Conservation (phyloP, 169 alveolate genomes). For the Plasmodium sp. region DNA sequence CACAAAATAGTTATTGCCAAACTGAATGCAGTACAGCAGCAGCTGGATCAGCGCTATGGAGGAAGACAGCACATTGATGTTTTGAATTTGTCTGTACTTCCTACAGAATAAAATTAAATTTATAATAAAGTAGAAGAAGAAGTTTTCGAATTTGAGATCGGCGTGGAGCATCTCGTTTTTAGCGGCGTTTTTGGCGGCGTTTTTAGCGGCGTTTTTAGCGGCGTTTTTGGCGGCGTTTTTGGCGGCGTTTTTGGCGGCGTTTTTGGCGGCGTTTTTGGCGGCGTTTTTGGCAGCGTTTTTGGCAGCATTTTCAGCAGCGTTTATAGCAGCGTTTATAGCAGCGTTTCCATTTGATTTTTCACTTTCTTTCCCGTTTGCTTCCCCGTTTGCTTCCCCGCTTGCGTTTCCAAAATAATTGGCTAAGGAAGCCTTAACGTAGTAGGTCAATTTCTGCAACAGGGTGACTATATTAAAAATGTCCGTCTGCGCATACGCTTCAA, state of each 20-base stretch:
- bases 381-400: background rate
- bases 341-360: too few relatives aligned
- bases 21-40: conserved; percentile 35
- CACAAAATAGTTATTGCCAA: conserved; percentile 40
- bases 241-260: too few relatives aligned
- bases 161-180: background rate
- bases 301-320: too few relatives aligned
- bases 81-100: conserved; percentile 58
- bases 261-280: too few relatives aligned
- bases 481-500: conserved; percentile 48
- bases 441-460: conserved; percentile 39
- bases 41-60: conserved; percentile 49
- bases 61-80: conserved; percentile 48
- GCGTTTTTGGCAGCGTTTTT: too few relatives aligned
- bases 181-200: too few relatives aligned
- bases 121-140: conserved; percentile 59
- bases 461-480: conserved; percentile 69
- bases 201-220: too few relatives aligned
- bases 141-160: conserved; percentile 54
- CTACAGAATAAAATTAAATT: conserved; percentile 57
- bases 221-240: too few relatives aligned
- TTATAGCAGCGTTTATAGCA: too few relatives aligned
- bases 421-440: conserved; percentile 35
- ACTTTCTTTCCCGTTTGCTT: background rate
- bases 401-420: conserved; percentile 13